Evolutionary conservation across 2,329 filamentous ascomycete genomes (phyloP), one percentile per base, ranked within the genome.

Genomic region (Triangularia setosa): DNA sequence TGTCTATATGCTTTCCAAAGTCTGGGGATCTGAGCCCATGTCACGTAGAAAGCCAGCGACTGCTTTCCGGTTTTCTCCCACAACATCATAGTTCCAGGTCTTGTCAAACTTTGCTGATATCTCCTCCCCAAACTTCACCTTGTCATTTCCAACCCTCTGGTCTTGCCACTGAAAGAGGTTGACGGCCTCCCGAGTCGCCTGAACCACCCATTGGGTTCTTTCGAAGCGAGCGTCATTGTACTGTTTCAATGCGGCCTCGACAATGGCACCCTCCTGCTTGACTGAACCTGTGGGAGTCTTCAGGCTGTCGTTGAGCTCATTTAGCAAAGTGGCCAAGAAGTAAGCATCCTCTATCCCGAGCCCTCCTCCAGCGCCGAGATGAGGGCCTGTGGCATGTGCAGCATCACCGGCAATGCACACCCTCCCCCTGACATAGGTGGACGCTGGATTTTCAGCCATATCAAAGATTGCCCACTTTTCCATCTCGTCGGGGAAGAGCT

Each of bases 381-480:
- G 84, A 2, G 84, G 84, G 0, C 81, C 83, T 0, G 78, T 75
- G 0, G 84, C 83, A 65, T 87, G 85, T 6, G 85, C 85, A 2
- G 84, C 83, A 66, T 87, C 84, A 1, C 84, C 84, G 0, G 84
- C 75, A 5, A 87, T 68, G 58, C 80, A 80, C 0, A 84, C 73
- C 2, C 75, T 73, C 0, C 77, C 80, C 18, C 75, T 73, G 33
- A 75, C 71, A 67, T 82, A 87, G 5, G 70, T 74, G 8, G 76
- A 74, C 3, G 78, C 78, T 0, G 81, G 81, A 1, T 76, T 71
- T 16, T 83, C 79, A 5, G 67, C 67, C 76, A 76, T 75, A 72
- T 86, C 83, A 71, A 85, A 86, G 2, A 87, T 76, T 0, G 79
- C 84, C 84, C 84, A 86, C 62, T 83, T 82, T 23, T 72, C 69